phyloP scores from a whole-genome alignment of 306 rosid species.

The Acacia confusa region DNA sequence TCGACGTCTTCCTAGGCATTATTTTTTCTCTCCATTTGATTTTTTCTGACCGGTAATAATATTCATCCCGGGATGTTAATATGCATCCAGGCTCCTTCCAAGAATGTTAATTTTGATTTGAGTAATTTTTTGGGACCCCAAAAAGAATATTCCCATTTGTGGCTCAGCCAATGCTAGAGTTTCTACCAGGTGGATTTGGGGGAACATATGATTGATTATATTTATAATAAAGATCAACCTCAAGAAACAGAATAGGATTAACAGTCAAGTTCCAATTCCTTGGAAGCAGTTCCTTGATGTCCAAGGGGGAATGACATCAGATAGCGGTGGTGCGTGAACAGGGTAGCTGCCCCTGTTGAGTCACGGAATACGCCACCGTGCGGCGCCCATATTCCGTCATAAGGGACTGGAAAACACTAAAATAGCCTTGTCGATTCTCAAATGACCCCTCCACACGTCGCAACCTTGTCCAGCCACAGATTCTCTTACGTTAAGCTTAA shows the following conservation, averaged over 20 bases:
- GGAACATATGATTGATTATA: neutral
- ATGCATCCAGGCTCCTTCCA: constrained; percentile 13
- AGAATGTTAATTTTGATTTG: neutral
- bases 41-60: constrained; percentile 27
- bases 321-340: neutral
- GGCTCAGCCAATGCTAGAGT: neutral
- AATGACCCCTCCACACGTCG: neutral
- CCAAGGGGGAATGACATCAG: neutral
- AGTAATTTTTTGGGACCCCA: neutral
- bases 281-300: neutral
- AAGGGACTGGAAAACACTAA: neutral
- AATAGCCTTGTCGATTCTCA: neutral
- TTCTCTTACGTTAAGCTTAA: neutral
- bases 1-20: constrained; percentile 32
- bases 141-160: neutral
- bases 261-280: neutral
- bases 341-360: too few relatives aligned
- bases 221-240: neutral
- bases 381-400: too few relatives aligned
- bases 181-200: neutral
- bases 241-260: neutral
- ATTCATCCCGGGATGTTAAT: too few relatives aligned
- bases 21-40: constrained; percentile 17
- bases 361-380: too few relatives aligned
- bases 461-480: neutral